Evolutionary conservation across 192 early-diverging fungal genomes (phyloP).

Genomic region (Chytriomyces confervae): DNA sequence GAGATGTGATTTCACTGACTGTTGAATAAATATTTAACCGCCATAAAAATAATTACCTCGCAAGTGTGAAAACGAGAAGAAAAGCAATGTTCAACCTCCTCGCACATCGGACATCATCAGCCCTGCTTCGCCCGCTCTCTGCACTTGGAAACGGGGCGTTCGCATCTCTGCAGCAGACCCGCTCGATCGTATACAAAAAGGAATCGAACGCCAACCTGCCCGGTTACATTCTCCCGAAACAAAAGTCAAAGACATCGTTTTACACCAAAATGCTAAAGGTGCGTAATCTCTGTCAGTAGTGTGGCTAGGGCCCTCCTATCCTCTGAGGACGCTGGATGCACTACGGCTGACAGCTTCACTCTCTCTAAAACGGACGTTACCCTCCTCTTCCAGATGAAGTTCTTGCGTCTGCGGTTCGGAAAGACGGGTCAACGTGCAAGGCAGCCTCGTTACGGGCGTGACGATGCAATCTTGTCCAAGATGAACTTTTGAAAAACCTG

Average conservation of each 20-base stretch:
- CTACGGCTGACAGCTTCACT: too few relatives aligned
- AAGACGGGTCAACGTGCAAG: conserved; percentile 51
- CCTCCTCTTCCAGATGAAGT: conserved; percentile 51
- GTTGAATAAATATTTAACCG: too few relatives aligned
- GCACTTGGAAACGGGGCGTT: too few relatives aligned
- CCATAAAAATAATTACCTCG: too few relatives aligned
- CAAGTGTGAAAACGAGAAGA: neutral
- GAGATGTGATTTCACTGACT: too few relatives aligned
- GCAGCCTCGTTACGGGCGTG: conserved; percentile 51
- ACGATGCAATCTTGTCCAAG: conserved; percentile 56
- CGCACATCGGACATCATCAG: neutral
- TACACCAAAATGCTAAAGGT: conserved; percentile 56
- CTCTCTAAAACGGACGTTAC: too few relatives aligned
- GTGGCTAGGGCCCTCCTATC: too few relatives aligned
- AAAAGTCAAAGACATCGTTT: conserved; percentile 37
- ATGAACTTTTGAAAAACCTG: conserved; percentile 41
- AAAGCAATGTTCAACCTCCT: neutral
- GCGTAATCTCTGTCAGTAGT: neutral
- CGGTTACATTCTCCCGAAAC: conserved; percentile 53
- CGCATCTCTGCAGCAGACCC: conserved; percentile 16
- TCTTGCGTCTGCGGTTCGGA: conserved; percentile 50
- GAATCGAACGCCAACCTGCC: conserved; percentile 35
- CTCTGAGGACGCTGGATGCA: too few relatives aligned
- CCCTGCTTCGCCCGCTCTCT: neutral
- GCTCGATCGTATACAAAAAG: conserved; percentile 31